These are phyloP conservation scores for Curvularia eragrostidis DNA, from an alignment of 2,329 filamentous ascomycete genomes.

Conservation along the genomic window DNA sequence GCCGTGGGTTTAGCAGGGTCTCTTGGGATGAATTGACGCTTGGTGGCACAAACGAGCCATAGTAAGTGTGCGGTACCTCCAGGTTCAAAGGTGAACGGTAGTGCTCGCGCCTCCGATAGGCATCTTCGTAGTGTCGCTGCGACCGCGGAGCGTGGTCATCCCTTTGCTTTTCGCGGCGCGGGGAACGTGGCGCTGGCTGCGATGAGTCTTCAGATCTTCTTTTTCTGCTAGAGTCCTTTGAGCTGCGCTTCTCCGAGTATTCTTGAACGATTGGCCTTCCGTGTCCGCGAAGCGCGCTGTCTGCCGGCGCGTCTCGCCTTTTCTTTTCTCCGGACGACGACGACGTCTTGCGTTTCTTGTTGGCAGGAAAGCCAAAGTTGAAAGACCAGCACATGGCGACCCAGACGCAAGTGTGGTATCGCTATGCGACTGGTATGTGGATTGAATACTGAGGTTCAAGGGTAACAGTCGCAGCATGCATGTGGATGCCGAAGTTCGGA, in stretches of 20 bases:
- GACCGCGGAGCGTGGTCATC: conserved; percentile 31
- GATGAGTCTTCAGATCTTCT: conserved; percentile 35
- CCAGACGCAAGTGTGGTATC: conserved; percentile 32
- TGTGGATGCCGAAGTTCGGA: conserved; percentile 39
- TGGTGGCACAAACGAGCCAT: conserved; percentile 34
- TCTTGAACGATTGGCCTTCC: conserved; percentile 33
- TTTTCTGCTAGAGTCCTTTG: conserved; percentile 34
- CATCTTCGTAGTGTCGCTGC: conserved; percentile 26
- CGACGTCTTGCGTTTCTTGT: conserved; percentile 39
- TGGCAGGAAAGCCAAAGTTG: conserved; percentile 40
- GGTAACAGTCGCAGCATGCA: conserved; percentile 28
- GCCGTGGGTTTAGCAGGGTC: conserved; percentile 46
- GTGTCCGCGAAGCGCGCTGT: conserved; percentile 34
- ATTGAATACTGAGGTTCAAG: conserved; percentile 21
- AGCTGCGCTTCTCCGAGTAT: conserved; percentile 42
- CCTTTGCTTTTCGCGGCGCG: conserved; percentile 33
- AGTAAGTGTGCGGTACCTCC: conserved; percentile 39
- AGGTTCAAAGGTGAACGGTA: conserved; percentile 34
- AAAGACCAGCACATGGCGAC: conserved; percentile 50
- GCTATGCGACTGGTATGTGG: conserved; percentile 34
- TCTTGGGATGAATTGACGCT: conserved; percentile 44
- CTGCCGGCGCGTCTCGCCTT: conserved; percentile 34
- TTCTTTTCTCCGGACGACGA: conserved; percentile 41
- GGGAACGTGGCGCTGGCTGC: conserved; percentile 27
- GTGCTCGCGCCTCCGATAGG: conserved; percentile 27